These are phyloP conservation scores for Phytopythium chamaehyphon DNA, from an alignment of 352 stramenopile species.

Conservation along the genomic window DNA sequence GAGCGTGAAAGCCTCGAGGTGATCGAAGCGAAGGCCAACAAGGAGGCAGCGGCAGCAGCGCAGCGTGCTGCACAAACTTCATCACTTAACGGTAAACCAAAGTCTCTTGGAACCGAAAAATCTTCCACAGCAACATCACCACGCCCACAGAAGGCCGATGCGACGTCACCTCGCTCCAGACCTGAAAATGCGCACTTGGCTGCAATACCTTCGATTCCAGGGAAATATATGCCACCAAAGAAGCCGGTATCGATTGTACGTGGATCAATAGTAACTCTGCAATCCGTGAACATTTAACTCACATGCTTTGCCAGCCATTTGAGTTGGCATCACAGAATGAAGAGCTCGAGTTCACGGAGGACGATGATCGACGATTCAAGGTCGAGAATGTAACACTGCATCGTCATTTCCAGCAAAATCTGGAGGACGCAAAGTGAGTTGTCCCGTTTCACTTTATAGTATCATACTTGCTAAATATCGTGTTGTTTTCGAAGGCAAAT, in stretches of 20 bases:
- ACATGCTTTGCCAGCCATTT: conserved; percentile 1
- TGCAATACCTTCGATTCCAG: too few relatives aligned
- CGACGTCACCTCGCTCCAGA: too few relatives aligned
- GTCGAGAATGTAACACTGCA: conserved; percentile 76
- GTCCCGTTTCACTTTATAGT: neutral
- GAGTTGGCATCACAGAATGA: conserved; percentile 44
- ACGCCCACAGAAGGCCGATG: too few relatives aligned
- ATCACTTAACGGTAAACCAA: too few relatives aligned
- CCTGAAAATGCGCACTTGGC: too few relatives aligned
- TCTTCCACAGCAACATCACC: too few relatives aligned
- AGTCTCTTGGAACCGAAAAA: too few relatives aligned
- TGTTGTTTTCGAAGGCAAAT: conserved; percentile 48
- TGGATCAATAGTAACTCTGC: too few relatives aligned
- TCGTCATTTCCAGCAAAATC: conserved; percentile 81
- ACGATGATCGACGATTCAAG: conserved; percentile 51
- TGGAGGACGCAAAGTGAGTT: conserved; percentile 78
- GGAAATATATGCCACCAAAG: neutral
- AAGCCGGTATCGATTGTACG: neutral
- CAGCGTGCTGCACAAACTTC: conserved; percentile 3
- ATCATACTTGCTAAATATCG: neutral
- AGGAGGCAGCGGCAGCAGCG: neutral
- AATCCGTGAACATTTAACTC: too few relatives aligned
- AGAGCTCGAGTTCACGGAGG: conserved; percentile 58
- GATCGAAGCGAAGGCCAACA: conserved; percentile 42
- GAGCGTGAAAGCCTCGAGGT: conserved; percentile 44